A percentile compares a stretch with the other conserved stretches of the same genome.
These are phyloP conservation scores for Cladophialophora carrionii DNA, from an alignment of 2,329 filamentous ascomycete species.

Conservation along the genomic window DNA sequence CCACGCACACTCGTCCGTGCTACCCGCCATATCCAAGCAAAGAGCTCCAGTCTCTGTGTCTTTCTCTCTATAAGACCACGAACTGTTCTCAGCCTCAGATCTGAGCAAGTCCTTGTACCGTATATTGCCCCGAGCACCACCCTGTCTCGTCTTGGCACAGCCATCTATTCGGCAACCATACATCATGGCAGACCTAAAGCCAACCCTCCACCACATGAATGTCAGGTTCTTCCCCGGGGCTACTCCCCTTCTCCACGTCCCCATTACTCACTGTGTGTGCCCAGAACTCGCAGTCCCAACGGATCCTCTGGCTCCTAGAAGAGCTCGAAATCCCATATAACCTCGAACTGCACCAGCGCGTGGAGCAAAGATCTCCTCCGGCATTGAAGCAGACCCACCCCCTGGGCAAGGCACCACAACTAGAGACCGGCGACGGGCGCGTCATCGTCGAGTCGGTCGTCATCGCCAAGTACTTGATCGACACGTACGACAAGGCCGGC, in stretches of 20 bases:
- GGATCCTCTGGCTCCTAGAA: conserved; percentile 82
- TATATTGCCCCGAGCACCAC: too few relatives aligned
- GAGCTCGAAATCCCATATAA: conserved; percentile 80
- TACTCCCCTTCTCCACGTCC: not conserved
- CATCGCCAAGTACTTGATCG: conserved; percentile 43
- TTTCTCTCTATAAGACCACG: too few relatives aligned
- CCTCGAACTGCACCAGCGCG: conserved; percentile 75
- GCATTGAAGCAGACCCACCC: conserved; percentile 79
- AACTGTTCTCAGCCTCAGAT: not conserved
- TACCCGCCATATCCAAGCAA: not conserved
- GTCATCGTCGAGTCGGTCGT: conserved; percentile 42
- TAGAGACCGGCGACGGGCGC: conserved; percentile 40
- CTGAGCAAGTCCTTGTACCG: not conserved
- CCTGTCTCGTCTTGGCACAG: too few relatives aligned
- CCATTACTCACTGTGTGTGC: conserved; percentile 6
- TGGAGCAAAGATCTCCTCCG: conserved; percentile 62
- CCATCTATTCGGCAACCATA: not conserved
- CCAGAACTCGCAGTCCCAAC: conserved; percentile 70
- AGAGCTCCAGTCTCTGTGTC: not conserved
- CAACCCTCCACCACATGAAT: conserved; percentile 36
- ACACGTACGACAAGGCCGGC: conserved; percentile 41
- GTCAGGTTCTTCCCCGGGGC: conserved; percentile 16
- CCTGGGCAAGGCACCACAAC: conserved; percentile 76
- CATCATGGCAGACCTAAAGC: conserved; percentile 31
- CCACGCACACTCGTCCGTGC: not conserved